Evolutionary conservation across 176 grass and related monocot genomes (phyloP).

Genomic region (Ananas comosus): DNA sequence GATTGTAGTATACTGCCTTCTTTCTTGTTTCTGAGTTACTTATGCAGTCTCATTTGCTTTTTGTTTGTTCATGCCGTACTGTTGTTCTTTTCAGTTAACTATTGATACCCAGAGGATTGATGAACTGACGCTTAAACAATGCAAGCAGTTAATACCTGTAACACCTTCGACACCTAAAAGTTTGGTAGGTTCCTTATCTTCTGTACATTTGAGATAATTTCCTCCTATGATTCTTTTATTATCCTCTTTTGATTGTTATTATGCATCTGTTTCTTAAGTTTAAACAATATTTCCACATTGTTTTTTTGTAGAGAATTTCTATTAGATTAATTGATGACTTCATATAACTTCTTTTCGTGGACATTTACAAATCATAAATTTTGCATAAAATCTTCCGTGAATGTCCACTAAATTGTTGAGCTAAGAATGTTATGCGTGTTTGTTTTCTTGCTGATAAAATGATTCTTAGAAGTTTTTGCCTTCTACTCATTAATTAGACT

Average conservation of each 20-base stretch:
- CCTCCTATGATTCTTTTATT: background rate
- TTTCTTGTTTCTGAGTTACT: background rate
- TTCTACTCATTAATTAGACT: no score
- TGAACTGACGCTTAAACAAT: slow-evolving; percentile 29
- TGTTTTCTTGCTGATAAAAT: no score
- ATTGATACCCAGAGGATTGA: slow-evolving; percentile 41
- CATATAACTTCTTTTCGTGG: no score
- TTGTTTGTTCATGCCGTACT: background rate
- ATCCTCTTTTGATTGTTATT: background rate
- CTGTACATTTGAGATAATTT: background rate
- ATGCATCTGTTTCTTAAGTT: background rate
- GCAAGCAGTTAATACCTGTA: slow-evolving; percentile 38
- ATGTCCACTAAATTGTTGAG: no score
- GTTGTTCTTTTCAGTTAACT: slow-evolving; percentile 21
- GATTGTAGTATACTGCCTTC: background rate
- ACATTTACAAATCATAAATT: no score
- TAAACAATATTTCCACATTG: background rate
- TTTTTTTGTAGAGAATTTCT: no score
- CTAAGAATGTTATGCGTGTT: no score
- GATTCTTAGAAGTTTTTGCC: no score
- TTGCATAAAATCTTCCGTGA: no score
- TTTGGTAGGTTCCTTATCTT: slow-evolving; percentile 25
- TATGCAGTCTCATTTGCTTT: background rate
- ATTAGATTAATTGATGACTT: no score
- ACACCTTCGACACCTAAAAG: slow-evolving; percentile 33